Base-by-base conservation (phyloP, 495 filamentous ascomycete species). In the Geoglossum glabrum region DNA sequence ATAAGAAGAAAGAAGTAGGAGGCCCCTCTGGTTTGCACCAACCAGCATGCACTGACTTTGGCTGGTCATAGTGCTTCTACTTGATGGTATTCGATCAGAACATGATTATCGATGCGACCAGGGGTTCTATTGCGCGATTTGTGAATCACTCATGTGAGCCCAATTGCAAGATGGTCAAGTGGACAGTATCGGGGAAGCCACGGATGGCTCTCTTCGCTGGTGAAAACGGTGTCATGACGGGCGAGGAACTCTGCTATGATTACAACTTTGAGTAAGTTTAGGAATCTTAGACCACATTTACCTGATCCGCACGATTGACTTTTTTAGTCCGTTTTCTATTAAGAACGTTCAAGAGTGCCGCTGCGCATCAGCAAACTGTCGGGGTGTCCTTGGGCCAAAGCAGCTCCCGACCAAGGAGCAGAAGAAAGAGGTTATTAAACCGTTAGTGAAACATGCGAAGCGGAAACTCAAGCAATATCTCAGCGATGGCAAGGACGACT, bases 191-290 rank as follows among this genome's bases (percentile, higher is more conserved):
- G 33, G 87, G 87, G 19, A 88, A 93, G 64, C 93, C 92, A 47
- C 83, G 92, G 54, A 97, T 98, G 90, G 92, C 90, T 25, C 78
- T 98, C 1, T 98, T 98, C 67, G 93, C 92, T 28, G 90, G 90
- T 10, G 86, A 95, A 60, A 72, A 75, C 10, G 87, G 85, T 1
- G 86, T 98, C 66, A 85, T 84, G 76, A 94, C 88, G 26, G 92
- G 92, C 38, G 87, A 96, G 54, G 92, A 98, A 66, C 72, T 98
- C 60, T 97, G 89, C n/a, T 98, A 98, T 69, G 92, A 98, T 74
- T 98, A 98, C 76, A 98, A 98, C 68, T 98, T 98, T 66, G 85
- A 95, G 76, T 79, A 62, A 66, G 76, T 69, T 43, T 21, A 17
- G 17, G 19, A 56, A 69, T 49, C 70, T 31, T 36, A 28, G 34